phyloP scores from a whole-genome alignment of 805 yeast genomes.

The Schwanniomyces polymorphus region DNA sequence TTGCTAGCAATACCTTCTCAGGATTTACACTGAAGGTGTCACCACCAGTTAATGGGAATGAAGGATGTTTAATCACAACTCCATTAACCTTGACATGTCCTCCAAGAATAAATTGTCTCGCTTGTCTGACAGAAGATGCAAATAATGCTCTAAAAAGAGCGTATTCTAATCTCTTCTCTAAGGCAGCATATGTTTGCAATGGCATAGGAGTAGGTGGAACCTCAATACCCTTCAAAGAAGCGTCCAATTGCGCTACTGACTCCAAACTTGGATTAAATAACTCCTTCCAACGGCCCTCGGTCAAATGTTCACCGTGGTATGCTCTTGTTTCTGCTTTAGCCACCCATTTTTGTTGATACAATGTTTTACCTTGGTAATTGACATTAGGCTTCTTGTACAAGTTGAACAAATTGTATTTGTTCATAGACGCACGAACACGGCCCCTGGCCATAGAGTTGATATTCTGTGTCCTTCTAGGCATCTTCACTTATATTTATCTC shows the following conservation, averaged over 20 bases:
- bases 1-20: conserved; percentile 76
- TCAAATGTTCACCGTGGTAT: conserved; percentile 92
- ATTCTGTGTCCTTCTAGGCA: conserved; percentile 64
- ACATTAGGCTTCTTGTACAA: conserved; percentile 69
- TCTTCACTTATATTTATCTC: conserved; percentile 14
- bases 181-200: conserved; percentile 82
- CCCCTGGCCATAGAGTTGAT: conserved; percentile 64
- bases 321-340: conserved; percentile 91
- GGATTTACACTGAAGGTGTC: conserved; percentile 87
- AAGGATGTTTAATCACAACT: conserved; percentile 71
- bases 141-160: conserved; percentile 91
- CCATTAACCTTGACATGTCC: conserved; percentile 90
- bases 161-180: conserved; percentile 86
- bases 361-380: conserved; percentile 58
- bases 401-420: conserved; percentile 88
- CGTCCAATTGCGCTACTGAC: conserved; percentile 87
- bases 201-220: conserved; percentile 74
- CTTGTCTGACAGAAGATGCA: conserved; percentile 91
- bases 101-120: conserved; percentile 79
- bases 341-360: conserved; percentile 88
- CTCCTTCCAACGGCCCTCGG: conserved; percentile 79
- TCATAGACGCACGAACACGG: conserved; percentile 84
- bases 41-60: conserved; percentile 76
- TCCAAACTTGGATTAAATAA: conserved; percentile 69
- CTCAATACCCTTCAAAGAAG: conserved; percentile 63